Percentiles rank a stretch among this genome's conserved stretches.
These are phyloP conservation scores for Yamadazyma dushanensis DNA, from an alignment of 1,139 yeast genomes.

Conservation along the genomic window DNA sequence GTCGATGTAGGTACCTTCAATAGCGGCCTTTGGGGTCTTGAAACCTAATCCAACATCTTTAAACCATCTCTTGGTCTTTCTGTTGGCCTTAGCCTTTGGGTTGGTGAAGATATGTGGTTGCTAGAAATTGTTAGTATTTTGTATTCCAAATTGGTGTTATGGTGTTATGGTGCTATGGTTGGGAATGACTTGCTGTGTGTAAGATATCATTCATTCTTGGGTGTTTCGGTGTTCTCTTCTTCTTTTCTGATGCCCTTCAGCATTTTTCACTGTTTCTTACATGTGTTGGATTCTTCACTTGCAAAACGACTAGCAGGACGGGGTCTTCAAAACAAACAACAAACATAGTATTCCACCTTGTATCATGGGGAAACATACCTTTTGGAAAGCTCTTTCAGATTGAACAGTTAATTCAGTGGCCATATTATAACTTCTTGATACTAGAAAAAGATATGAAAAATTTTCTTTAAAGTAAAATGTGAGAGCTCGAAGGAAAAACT, in stretches of 20 bases:
- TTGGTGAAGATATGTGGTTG: slow-evolving; percentile 99
- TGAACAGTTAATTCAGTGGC: slow-evolving; percentile 99
- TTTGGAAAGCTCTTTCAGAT: slow-evolving; percentile 99
- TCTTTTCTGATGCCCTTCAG: no score
- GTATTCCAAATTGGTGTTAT: no score
- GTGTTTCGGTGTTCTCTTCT: no score
- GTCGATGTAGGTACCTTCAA: slow-evolving; percentile 98
- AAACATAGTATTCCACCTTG: background rate
- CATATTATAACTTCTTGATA: slow-evolving; percentile 52
- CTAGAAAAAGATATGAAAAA: slow-evolving; percentile 16
- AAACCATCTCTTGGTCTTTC: slow-evolving; percentile 99
- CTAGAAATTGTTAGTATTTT: slow-evolving; percentile 50
- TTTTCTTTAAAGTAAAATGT: slow-evolving; percentile 11
- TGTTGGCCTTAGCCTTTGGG: slow-evolving; percentile 99
- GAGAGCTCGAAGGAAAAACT: slow-evolving; percentile 1
- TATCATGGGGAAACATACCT: slow-evolving; percentile 59
- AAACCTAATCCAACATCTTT: slow-evolving; percentile 99
- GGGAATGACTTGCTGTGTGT: no score
- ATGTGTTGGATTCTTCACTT: background rate
- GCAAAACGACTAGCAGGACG: no score
- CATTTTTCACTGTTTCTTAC: background rate
- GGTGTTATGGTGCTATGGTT: no score
- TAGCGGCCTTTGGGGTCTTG: slow-evolving; percentile 99
- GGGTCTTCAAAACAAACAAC: slow-evolving; percentile 1
- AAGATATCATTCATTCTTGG: no score